Evolutionary conservation across 306 rosid species (phyloP).

Genomic region (Lathyrus oleraceus): DNA sequence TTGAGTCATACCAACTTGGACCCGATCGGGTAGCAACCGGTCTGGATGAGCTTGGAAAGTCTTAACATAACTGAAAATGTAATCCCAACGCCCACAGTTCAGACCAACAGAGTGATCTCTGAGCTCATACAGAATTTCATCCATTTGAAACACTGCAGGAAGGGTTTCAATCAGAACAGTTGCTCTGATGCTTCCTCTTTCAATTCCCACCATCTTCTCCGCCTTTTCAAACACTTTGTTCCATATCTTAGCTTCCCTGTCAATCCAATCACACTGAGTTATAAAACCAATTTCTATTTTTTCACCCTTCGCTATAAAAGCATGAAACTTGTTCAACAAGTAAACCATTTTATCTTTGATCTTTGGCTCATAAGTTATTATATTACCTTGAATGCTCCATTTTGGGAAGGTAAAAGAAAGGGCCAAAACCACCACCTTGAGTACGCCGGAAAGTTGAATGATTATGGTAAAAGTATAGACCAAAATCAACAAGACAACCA

Average conservation of each 20-base stretch:
- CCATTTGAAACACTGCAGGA: conserved; percentile 92
- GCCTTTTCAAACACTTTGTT: conserved; percentile 84
- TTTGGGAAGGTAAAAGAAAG: conserved; percentile 94
- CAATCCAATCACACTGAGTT: conserved; percentile 9
- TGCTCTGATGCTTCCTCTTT: conserved; percentile 87
- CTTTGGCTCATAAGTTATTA: background rate
- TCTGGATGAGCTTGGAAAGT: conserved; percentile 82
- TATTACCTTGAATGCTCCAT: conserved; percentile 89
- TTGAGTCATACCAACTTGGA: conserved; percentile 85
- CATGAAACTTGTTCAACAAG: background rate
- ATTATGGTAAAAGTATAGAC: conserved; percentile 79
- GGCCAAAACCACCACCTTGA: conserved; percentile 85
- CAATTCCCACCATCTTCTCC: conserved; percentile 70
- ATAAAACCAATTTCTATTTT: background rate
- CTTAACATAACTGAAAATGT: conserved; percentile 92
- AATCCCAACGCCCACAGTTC: conserved; percentile 98
- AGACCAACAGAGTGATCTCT: conserved; percentile 83
- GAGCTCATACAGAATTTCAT: conserved; percentile 87
- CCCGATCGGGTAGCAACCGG: conserved; percentile 81
- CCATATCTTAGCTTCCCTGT: conserved; percentile 93
- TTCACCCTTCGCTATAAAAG: background rate
- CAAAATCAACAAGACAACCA: conserved; percentile 89
- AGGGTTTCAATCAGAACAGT: conserved; percentile 91
- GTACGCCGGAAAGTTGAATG: conserved; percentile 53
- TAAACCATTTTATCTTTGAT: background rate